Conservation (phyloP, 2,329 filamentous ascomycete genomes). For the Furcasterigmium furcatum region DNA sequence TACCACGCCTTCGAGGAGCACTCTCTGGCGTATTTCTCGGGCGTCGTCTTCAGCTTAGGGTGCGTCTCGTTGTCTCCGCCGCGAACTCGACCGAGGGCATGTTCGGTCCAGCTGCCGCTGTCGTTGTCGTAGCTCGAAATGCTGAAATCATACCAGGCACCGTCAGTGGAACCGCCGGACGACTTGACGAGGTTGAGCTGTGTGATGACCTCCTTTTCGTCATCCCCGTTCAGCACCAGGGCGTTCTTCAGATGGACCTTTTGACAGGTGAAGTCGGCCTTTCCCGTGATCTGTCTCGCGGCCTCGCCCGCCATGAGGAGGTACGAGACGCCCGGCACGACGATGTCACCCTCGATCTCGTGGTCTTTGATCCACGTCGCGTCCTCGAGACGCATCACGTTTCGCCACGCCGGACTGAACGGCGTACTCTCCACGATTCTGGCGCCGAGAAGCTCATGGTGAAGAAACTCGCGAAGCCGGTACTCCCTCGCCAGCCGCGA, state of each 20-base stretch:
- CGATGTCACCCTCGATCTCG: constrained; percentile 25
- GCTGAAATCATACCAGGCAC: constrained; percentile 5
- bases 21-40: not conserved
- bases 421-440: too few relatives aligned
- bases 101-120: constrained; percentile 16
- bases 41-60: not conserved
- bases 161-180: constrained; percentile 1
- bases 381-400: constrained; percentile 14
- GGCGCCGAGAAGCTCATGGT: constrained; percentile 27
- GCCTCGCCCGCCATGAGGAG: constrained; percentile 41
- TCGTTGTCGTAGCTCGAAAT: constrained; percentile 13
- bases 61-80: not conserved
- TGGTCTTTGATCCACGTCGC: constrained; percentile 35
- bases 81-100: constrained; percentile 6
- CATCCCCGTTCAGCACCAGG: constrained; percentile 2
- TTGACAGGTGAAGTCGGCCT: not conserved
- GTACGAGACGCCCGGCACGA: constrained; percentile 43
- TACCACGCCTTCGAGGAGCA: constrained; percentile 1
- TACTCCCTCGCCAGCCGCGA: constrained; percentile 17
- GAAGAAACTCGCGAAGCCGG: constrained; percentile 14
- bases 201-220: constrained; percentile 6
- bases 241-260: constrained; percentile 7
- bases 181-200: not conserved
- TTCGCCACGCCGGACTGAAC: constrained; percentile 12
- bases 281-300: constrained; percentile 18